A percentile compares a stretch with the other conserved stretches of the same genome.
Evolutionary conservation across 1,284 basidiomycete species (phyloP).

Genomic region (Malassezia sp.): DNA sequence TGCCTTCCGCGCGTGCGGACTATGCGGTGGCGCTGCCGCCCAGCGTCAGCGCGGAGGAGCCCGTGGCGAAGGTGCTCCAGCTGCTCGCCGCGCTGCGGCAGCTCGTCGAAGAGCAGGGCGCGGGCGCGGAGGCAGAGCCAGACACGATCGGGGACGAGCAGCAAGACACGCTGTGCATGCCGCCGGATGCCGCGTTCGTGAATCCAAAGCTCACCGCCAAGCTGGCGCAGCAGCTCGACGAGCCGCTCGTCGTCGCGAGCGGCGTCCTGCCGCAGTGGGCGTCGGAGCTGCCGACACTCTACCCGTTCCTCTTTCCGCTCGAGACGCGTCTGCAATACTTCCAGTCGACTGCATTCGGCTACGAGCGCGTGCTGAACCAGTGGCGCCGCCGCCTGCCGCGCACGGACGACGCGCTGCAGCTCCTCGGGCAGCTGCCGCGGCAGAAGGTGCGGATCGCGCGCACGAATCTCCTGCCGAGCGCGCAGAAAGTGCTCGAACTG

Average conservation of each 20-base stretch:
- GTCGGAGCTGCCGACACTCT: conserved; percentile 78
- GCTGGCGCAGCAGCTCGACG: conserved; percentile 89
- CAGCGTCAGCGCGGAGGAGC: conserved; percentile 69
- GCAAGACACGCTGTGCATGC: conserved; percentile 43
- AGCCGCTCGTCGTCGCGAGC: conserved; percentile 96
- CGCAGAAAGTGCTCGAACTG: conserved; percentile 91
- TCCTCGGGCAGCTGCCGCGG: conserved; percentile 78
- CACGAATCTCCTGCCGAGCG: conserved; percentile 87
- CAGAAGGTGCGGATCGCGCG: conserved; percentile 95
- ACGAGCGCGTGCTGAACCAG: conserved; percentile 83
- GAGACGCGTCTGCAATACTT: conserved; percentile 91
- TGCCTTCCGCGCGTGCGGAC: background rate
- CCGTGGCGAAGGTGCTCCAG: conserved; percentile 79
- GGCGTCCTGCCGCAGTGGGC: conserved; percentile 95
- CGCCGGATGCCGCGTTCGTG: conserved; percentile 68
- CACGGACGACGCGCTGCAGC: conserved; percentile 71
- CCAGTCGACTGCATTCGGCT: conserved; percentile 93
- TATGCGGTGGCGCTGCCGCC: conserved; percentile 49
- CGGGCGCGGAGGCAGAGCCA: background rate
- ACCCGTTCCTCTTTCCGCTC: conserved; percentile 97
- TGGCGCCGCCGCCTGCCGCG: conserved; percentile 52
- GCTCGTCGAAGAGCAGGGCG: conserved; percentile 48
- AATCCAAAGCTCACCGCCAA: conserved; percentile 98
- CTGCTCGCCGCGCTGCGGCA: conserved; percentile 76
- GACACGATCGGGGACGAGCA: background rate